Evolutionary conservation across 305 asterid genomes (phyloP).

Genomic region (Solanum hybrid): DNA sequence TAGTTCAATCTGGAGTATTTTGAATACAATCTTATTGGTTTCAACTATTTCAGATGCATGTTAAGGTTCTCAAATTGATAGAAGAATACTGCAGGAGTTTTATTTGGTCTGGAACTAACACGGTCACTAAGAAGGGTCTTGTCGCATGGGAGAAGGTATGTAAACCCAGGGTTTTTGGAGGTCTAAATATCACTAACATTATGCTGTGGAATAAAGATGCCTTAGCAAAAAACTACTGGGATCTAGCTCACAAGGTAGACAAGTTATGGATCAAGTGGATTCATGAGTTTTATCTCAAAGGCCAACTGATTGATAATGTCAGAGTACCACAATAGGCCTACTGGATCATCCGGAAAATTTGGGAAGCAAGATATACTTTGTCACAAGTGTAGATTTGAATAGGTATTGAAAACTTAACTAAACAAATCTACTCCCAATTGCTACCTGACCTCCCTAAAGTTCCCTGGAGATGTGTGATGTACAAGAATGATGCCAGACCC

Average conservation of each 20-base stretch:
- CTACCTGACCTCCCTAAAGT: background rate
- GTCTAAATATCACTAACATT: background rate
- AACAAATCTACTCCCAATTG: background rate
- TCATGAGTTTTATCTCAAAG: background rate
- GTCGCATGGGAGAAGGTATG: background rate
- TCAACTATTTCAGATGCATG: background rate
- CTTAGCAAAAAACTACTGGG: background rate
- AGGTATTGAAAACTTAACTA: background rate
- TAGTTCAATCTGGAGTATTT: background rate
- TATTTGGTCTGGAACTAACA: background rate
- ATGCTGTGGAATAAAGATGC: background rate
- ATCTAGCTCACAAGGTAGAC: background rate
- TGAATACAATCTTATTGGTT: background rate
- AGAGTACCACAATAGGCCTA: background rate
- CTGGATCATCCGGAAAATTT: background rate
- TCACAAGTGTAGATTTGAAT: background rate
- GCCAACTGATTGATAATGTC: background rate
- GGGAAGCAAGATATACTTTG: background rate
- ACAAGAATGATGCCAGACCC: background rate
- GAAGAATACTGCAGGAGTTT: background rate
- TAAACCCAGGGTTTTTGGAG: background rate
- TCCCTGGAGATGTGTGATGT: background rate
- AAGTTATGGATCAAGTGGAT: background rate
- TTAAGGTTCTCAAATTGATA: background rate
- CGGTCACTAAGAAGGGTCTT: background rate